Percentiles rank a stretch among this genome's conserved stretches.
These are phyloP conservation scores for Funneliformis caledonium DNA, from an alignment of 371 early-diverging fungal species.

Conservation along the genomic window DNA sequence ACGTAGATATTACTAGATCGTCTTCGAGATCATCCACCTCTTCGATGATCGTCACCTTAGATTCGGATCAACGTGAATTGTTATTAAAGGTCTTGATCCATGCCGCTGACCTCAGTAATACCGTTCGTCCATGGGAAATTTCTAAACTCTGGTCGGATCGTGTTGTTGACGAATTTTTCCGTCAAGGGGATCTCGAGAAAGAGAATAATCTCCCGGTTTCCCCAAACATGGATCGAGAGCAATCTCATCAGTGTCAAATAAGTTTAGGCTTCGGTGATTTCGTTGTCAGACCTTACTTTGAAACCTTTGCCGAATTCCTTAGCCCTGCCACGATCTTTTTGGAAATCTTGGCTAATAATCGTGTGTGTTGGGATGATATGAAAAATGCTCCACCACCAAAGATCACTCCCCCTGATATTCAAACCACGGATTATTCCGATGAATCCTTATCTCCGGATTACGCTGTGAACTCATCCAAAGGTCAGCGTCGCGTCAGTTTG, in stretches of 20 bases:
- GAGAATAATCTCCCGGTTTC: constrained; percentile 73
- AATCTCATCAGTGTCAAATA: constrained; percentile 75
- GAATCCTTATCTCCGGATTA: neutral
- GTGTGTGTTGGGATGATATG: constrained; percentile 52
- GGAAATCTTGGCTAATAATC: constrained; percentile 49
- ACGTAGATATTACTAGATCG: neutral
- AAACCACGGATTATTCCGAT: constrained; percentile 32
- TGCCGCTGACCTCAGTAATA: constrained; percentile 89
- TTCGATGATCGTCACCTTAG: constrained; percentile 33
- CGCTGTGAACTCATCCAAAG: neutral
- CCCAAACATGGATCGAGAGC: constrained; percentile 85
- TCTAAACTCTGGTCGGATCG: constrained; percentile 87
- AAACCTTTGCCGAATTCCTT: constrained; percentile 69
- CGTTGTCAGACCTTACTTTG: constrained; percentile 86
- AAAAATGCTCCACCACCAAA: constrained; percentile 42
- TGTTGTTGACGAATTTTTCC: constrained; percentile 83
- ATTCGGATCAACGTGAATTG: constrained; percentile 58
- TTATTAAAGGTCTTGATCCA: constrained; percentile 77
- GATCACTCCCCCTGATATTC: constrained; percentile 34
- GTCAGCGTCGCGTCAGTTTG: constrained; percentile 50
- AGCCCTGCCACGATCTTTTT: constrained; percentile 45
- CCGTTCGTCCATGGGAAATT: constrained; percentile 81
- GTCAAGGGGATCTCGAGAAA: constrained; percentile 86
- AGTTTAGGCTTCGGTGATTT: constrained; percentile 84
- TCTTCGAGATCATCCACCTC: neutral